These are phyloP conservation scores for Cantharellus anzutake DNA, from an alignment of 768 basidiomycete species.

Conservation along the genomic window DNA sequence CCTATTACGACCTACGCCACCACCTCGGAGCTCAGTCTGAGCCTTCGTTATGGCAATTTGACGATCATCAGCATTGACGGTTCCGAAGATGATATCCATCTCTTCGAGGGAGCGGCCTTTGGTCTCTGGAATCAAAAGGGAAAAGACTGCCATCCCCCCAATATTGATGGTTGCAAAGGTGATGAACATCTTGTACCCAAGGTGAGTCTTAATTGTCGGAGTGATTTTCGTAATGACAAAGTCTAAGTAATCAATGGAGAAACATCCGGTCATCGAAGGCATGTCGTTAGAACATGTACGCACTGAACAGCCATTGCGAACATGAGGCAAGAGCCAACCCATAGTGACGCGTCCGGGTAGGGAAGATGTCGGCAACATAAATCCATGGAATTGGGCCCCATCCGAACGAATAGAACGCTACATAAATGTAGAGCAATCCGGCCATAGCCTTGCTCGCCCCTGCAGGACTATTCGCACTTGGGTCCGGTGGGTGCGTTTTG, in stretches of 20 bases:
- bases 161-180: slow-evolving; percentile 63
- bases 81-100: slow-evolving; percentile 40
- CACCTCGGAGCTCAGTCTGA: neutral
- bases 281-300: slow-evolving; percentile 12
- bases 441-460: slow-evolving; percentile 55
- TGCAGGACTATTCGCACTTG: slow-evolving; percentile 13
- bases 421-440: slow-evolving; percentile 70
- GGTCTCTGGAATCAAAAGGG: slow-evolving; percentile 34
- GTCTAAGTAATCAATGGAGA: slow-evolving; percentile 20
- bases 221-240: slow-evolving; percentile 58
- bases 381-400: slow-evolving; percentile 48
- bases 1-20: too few relatives aligned
- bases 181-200: slow-evolving; percentile 60
- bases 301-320: slow-evolving; percentile 72
- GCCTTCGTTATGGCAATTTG: slow-evolving; percentile 26
- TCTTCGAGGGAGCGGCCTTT: slow-evolving; percentile 28
- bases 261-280: neutral
- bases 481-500: slow-evolving; percentile 49
- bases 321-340: slow-evolving; percentile 57
- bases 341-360: slow-evolving; percentile 64
- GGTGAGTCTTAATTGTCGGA: slow-evolving; percentile 35
- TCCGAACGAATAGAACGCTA: slow-evolving; percentile 56
- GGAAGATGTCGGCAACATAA: slow-evolving; percentile 72
- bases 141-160: slow-evolving; percentile 46
- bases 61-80: slow-evolving; percentile 35